Percentiles rank a stretch among this genome's conserved stretches.
These are phyloP conservation scores for Naganishia sp. DNA, from an alignment of 1,284 basidiomycete species.

Conservation along the genomic window DNA sequence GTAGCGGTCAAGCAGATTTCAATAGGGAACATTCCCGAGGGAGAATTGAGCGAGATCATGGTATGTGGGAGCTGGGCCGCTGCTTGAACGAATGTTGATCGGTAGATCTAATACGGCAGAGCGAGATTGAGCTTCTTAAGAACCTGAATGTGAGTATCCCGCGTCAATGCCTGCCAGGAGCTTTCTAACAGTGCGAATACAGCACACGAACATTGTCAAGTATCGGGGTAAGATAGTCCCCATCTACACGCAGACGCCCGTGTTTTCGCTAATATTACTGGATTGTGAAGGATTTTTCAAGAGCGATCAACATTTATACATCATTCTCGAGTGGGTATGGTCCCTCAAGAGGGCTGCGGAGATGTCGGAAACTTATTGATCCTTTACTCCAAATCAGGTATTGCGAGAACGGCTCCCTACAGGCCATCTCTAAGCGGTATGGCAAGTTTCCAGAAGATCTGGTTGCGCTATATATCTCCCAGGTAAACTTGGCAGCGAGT, in stretches of 20 bases:
- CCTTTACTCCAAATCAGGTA: constrained; percentile 60
- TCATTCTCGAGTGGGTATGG: constrained; percentile 79
- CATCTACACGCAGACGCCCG: neutral
- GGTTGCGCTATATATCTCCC: constrained; percentile 93
- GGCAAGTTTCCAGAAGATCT: constrained; percentile 97
- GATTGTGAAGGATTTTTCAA: constrained; percentile 77
- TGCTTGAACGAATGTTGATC: neutral
- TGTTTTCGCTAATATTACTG: neutral
- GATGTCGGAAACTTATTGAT: constrained; percentile 13
- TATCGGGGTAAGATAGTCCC: constrained; percentile 63
- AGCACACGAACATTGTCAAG: constrained; percentile 90
- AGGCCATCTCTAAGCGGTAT: constrained; percentile 93
- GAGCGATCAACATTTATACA: constrained; percentile 89
- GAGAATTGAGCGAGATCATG: constrained; percentile 95
- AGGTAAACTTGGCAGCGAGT: constrained; percentile 58
- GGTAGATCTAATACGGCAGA: constrained; percentile 59
- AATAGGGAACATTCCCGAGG: constrained; percentile 82
- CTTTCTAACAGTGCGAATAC: neutral
- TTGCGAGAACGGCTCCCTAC: constrained; percentile 96
- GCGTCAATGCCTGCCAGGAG: neutral
- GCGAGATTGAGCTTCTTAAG: constrained; percentile 96
- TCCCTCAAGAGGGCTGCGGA: constrained; percentile 15
- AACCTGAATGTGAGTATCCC: constrained; percentile 76
- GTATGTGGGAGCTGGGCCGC: constrained; percentile 43
- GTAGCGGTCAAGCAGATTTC: constrained; percentile 95